Evolutionary conservation across 2,329 filamentous ascomycete genomes (phyloP).

Genomic region (Alternaria ventricosa): DNA sequence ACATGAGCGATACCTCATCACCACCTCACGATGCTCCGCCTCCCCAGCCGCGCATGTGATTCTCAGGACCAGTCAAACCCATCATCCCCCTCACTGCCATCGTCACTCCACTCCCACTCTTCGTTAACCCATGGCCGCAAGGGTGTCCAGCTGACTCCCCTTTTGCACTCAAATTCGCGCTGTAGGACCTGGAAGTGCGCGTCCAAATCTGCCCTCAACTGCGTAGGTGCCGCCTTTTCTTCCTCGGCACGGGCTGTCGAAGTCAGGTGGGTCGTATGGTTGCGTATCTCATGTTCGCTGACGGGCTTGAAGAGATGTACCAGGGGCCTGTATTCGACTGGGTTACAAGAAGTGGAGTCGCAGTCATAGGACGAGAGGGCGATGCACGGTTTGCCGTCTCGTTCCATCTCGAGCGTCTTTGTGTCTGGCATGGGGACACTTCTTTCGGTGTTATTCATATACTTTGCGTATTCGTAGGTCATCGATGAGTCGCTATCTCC

Average conservation of each 20-base stretch:
- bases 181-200: slow-evolving; percentile 2
- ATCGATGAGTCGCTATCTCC: background rate
- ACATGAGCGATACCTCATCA: background rate
- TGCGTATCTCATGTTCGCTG: background rate
- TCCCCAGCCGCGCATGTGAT: background rate
- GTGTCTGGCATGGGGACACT: background rate
- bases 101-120: background rate
- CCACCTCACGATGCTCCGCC: background rate
- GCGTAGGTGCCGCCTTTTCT: background rate
- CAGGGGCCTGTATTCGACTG: background rate
- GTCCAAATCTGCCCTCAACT: background rate
- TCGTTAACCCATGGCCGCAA: slow-evolving; percentile 1
- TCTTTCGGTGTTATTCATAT: background rate
- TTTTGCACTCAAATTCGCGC: slow-evolving; percentile 11
- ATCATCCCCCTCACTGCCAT: background rate
- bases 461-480: background rate
- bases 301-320: background rate
- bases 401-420: background rate
- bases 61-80: background rate
- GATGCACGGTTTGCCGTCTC: background rate
- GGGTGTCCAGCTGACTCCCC: slow-evolving; percentile 1
- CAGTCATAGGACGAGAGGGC: no score
- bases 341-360: background rate
- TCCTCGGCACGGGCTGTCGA: background rate
- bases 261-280: background rate